Percentiles rank a stretch among this genome's conserved stretches.
Conservation (phyloP, 208 protist species). For the Endotrypanum monterogeii region DNA sequence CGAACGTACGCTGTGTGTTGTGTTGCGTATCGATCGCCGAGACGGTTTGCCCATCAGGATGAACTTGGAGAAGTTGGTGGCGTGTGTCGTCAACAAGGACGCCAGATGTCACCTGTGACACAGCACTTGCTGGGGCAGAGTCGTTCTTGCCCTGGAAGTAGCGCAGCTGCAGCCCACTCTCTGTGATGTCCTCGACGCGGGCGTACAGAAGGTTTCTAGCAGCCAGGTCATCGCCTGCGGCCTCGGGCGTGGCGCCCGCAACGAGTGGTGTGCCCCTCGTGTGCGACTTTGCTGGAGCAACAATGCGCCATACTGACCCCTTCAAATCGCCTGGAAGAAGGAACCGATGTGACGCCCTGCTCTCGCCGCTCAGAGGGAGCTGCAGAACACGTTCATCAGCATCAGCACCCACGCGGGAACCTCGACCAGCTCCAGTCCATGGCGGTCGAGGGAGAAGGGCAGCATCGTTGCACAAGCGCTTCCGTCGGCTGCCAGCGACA, state of each 20-base stretch:
- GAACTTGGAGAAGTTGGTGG: constrained; percentile 37
- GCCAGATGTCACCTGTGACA: background rate
- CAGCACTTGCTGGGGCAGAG: background rate
- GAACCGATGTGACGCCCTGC: background rate
- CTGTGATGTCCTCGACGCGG: constrained; percentile 20
- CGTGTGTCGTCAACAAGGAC: constrained; percentile 38
- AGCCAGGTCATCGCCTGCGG: constrained; percentile 8
- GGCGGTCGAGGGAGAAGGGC: constrained; percentile 9
- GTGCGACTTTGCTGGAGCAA: background rate
- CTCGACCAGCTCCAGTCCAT: constrained; percentile 26
- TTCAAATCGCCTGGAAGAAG: constrained; percentile 18
- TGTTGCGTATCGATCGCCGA: constrained; percentile 25
- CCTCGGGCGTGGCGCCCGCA: background rate
- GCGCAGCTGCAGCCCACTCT: constrained; percentile 26
- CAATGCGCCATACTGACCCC: constrained; percentile 18
- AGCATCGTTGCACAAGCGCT: constrained; percentile 19
- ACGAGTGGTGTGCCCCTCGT: background rate
- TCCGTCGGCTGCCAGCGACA: constrained; percentile 7
- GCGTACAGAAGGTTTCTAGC: constrained; percentile 24
- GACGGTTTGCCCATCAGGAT: constrained; percentile 13
- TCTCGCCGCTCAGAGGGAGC: background rate
- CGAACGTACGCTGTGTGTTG: constrained; percentile 17
- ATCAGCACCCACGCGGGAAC: background rate
- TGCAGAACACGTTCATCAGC: background rate
- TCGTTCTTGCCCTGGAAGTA: constrained; percentile 14